Conservation (phyloP, 192 early-diverging fungal species). For the Linnemannia hyalina region DNA sequence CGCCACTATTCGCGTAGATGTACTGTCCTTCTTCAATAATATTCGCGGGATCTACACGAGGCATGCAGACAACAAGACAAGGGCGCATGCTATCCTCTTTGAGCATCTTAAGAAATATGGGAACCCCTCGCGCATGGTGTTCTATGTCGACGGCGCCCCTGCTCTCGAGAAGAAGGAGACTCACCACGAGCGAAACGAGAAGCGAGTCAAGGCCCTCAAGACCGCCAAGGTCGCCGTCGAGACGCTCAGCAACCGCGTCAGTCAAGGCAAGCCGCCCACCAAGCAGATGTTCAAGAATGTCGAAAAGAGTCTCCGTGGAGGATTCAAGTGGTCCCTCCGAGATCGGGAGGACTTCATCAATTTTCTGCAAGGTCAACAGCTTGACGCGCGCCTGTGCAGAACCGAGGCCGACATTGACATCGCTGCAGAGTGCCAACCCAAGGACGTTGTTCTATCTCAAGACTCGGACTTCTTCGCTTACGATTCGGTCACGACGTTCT, state of each 20-base stretch:
- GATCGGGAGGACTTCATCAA: slow-evolving; percentile 6
- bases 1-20: background rate
- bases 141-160: slow-evolving; percentile 19
- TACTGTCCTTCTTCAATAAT: background rate
- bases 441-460: slow-evolving; percentile 14
- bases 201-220: slow-evolving; percentile 11
- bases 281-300: slow-evolving; percentile 15
- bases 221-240: slow-evolving; percentile 13
- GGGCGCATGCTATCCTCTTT: slow-evolving; percentile 1
- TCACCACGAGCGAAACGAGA: background rate
- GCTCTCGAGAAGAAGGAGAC: slow-evolving; percentile 21
- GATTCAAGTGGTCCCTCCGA: slow-evolving; percentile 7
- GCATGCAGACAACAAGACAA: background rate
- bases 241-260: background rate
- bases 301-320: background rate
- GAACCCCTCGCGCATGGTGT: background rate
- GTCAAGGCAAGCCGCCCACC: slow-evolving; percentile 3
- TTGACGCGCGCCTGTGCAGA: slow-evolving; percentile 5
- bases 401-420: slow-evolving; percentile 6
- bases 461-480: slow-evolving; percentile 13
- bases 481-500: background rate
- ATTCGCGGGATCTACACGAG: slow-evolving; percentile 8
- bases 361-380: background rate
- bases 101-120: background rate
- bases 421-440: background rate